Conservation (phyloP, 2,329 filamentous ascomycete genomes). For the Colletotrichum coccodes region DNA sequence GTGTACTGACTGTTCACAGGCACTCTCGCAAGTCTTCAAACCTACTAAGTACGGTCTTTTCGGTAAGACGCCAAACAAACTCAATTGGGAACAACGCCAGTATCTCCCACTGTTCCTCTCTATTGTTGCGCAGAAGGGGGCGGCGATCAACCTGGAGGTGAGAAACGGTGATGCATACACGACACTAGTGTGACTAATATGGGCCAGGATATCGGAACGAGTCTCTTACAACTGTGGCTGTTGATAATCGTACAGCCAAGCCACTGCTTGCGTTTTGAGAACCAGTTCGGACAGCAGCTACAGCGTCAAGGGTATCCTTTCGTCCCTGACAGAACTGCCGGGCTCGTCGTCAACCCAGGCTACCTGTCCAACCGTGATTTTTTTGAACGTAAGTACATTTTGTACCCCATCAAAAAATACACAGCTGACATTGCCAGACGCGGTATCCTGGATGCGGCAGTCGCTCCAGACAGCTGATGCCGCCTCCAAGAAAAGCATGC, state of each 20-base stretch:
- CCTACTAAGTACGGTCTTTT: slow-evolving; percentile 62
- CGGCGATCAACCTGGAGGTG: slow-evolving; percentile 56
- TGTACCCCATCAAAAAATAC: background rate
- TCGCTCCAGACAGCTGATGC: slow-evolving; percentile 52
- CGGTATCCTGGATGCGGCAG: slow-evolving; percentile 61
- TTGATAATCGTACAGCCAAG: slow-evolving; percentile 61
- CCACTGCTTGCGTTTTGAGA: slow-evolving; percentile 57
- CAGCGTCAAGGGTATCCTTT: slow-evolving; percentile 53
- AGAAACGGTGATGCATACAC: slow-evolving; percentile 16
- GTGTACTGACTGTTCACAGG: slow-evolving; percentile 41
- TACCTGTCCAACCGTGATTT: slow-evolving; percentile 60
- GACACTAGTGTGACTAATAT: slow-evolving; percentile 10
- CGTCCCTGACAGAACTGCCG: slow-evolving; percentile 50
- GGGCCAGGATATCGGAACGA: slow-evolving; percentile 51
- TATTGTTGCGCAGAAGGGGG: slow-evolving; percentile 55
- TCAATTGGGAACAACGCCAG: slow-evolving; percentile 53
- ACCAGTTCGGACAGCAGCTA: slow-evolving; percentile 58
- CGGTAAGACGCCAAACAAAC: slow-evolving; percentile 49
- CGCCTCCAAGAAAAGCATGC: slow-evolving; percentile 46
- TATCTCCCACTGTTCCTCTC: slow-evolving; percentile 63
- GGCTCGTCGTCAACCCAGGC: slow-evolving; percentile 50
- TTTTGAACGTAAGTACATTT: slow-evolving; percentile 54
- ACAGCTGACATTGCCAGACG: slow-evolving; percentile 37
- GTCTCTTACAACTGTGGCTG: slow-evolving; percentile 62
- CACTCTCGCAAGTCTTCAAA: slow-evolving; percentile 57